Base-by-base conservation (phyloP, 2,329 filamentous ascomycete genomes). In the Lecanicillium sp. region DNA sequence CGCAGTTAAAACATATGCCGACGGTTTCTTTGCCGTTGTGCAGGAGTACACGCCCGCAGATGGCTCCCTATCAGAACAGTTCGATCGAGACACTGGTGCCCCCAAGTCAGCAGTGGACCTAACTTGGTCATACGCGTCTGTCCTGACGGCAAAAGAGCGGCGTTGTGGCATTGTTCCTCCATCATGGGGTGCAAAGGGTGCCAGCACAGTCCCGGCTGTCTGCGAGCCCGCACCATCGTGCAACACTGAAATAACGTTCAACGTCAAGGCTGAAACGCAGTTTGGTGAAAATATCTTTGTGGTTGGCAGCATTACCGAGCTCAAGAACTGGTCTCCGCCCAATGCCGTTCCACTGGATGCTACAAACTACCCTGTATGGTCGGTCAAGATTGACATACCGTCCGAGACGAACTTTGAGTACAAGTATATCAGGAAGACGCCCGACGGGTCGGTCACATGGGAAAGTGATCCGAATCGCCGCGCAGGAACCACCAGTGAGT, bases 91-190 rank as follows among this genome's bases (percentile, higher is more conserved):
- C 40, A 61, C 54, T 30, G 78, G 72, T 20, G 46, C 50, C 0
- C 77, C 77, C 2, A 61, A 80, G 4, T 83, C 79, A 2, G 83
- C 82, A 2, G 60, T 64, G 14, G 78, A 87, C 46, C 62, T 86
- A 25, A 86, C 81, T 3, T 86, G 81, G 81, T 84, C 79, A 1
- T 85, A 84, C 47, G 79, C 80, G 2, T 69, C 81, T 0, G 80
- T 86, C 58, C 61, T 87, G 35, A 81, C 80, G 1, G 72, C 73
- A 15, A 61, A 66, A 17, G 69, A 69, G 29, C 72, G 79, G 29
- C 72, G 79, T 34, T 67, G 69, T 33, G 69, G 69, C 14, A 50
- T 71, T 12, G 57, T 25, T 11, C 22, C 22, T 6, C 22, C 22
- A 7, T 25, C 22, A 69, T 82, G 6, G 22, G 22, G 22, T 11